phyloP scores from a whole-genome alignment of 306 rosid genomes.

The Pterocarpus macrocarpus region DNA sequence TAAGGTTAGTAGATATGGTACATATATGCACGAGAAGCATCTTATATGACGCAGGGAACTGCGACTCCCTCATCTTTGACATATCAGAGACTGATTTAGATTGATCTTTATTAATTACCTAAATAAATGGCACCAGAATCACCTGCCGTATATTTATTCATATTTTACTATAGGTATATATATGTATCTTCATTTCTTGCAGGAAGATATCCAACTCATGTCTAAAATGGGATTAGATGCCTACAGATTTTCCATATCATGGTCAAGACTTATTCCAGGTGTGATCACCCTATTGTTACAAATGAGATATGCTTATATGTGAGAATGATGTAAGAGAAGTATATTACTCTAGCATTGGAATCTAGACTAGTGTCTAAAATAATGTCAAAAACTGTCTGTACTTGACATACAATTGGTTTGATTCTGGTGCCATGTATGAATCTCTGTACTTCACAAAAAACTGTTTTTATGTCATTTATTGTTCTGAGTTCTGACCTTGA shows the following conservation, averaged over 20 bases:
- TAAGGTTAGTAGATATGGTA: constrained; percentile 10
- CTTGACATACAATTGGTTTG: background rate
- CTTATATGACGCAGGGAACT: background rate
- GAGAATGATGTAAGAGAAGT: background rate
- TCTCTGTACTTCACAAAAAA: background rate
- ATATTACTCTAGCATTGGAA: background rate
- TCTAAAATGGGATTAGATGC: constrained; percentile 36
- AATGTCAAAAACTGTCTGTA: background rate
- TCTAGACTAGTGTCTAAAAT: background rate
- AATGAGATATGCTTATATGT: background rate
- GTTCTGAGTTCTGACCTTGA: background rate
- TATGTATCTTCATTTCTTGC: no score
- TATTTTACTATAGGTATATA: no score
- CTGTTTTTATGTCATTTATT: background rate
- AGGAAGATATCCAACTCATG: constrained; percentile 41
- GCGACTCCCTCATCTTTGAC: no score
- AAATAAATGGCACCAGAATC: no score
- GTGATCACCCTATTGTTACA: no score
- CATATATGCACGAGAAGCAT: background rate
- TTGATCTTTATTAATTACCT: background rate
- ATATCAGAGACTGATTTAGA: background rate
- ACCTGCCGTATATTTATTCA: no score
- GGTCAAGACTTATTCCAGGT: constrained; percentile 27
- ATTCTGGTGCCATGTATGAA: background rate
- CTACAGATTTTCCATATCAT: constrained; percentile 45